Conservation (phyloP, 169 alveolate genomes). For the Cryptosporidium sp. region DNA sequence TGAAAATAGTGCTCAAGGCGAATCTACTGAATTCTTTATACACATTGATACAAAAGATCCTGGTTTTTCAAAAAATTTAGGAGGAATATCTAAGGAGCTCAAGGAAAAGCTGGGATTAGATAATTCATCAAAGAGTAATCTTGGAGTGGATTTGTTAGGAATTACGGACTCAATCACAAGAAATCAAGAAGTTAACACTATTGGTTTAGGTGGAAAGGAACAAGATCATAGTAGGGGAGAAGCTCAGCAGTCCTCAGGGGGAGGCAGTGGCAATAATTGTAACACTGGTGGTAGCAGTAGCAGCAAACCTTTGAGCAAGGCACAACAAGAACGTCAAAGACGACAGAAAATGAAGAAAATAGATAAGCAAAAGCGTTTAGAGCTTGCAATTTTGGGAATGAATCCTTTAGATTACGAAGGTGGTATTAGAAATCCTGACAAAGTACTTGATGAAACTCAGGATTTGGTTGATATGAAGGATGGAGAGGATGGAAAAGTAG, state of each 20-base stretch:
- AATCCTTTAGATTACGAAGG: constrained; percentile 49
- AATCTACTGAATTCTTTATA: background rate
- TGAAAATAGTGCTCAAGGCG: background rate
- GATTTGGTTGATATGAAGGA: constrained; percentile 76
- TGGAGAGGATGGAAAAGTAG: constrained; percentile 52
- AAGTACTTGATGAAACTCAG: constrained; percentile 77
- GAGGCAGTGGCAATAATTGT: background rate
- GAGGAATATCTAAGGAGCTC: background rate
- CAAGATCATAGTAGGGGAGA: background rate
- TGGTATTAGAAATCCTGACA: constrained; percentile 27
- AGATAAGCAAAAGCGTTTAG: constrained; percentile 82
- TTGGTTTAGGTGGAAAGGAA: background rate
- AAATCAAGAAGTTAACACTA: background rate
- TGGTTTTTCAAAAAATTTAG: background rate
- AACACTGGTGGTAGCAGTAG: background rate
- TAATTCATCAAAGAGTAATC: background rate
- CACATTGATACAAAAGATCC: constrained; percentile 15
- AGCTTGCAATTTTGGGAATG: constrained; percentile 83
- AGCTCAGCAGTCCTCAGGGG: background rate
- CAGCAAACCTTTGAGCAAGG: constrained; percentile 40
- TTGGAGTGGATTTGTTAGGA: background rate
- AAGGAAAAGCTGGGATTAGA: constrained; percentile 5
- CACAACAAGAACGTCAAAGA: constrained; percentile 77
- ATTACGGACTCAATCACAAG: background rate
- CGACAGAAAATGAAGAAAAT: constrained; percentile 80